phyloP scores from a whole-genome alignment of 1,284 basidiomycete genomes.

The Irpex sp. region DNA sequence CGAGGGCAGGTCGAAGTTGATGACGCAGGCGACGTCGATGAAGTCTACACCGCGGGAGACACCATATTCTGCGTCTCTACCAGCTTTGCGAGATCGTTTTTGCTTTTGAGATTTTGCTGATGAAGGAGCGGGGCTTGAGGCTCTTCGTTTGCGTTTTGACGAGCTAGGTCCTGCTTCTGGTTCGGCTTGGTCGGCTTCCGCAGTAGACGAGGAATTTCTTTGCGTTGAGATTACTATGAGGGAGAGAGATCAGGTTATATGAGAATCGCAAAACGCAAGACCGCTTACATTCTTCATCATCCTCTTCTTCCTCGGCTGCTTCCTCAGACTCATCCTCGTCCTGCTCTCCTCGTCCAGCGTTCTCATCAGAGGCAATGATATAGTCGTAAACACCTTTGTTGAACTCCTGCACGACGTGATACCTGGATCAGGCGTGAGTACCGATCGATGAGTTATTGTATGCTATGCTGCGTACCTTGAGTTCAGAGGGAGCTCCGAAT shows the following conservation, averaged over 20 bases:
- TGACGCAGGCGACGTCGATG: conserved; percentile 92
- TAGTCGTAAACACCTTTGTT: conserved; percentile 99
- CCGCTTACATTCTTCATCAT: conserved; percentile 38
- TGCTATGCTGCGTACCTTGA: conserved; percentile 52
- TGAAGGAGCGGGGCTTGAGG: conserved; percentile 5
- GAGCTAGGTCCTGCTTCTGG: conserved; percentile 15
- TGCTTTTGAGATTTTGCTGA: conserved; percentile 28
- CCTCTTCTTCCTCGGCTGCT: conserved; percentile 30
- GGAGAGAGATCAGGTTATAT: neutral
- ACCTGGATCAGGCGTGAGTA: conserved; percentile 41
- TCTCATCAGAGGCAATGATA: conserved; percentile 97
- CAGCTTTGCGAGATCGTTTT: conserved; percentile 22
- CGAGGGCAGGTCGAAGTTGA: conserved; percentile 96
- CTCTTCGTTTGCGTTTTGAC: conserved; percentile 16
- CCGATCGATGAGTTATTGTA: conserved; percentile 1
- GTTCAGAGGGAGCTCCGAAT: conserved; percentile 93
- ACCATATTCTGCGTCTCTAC: conserved; percentile 77
- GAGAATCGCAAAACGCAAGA: neutral
- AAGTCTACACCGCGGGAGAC: conserved; percentile 98
- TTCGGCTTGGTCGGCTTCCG: conserved; percentile 12
- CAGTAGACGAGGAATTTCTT: conserved; percentile 30
- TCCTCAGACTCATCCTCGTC: conserved; percentile 40
- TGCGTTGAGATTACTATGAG: conserved; percentile 50
- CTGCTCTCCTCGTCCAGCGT: conserved; percentile 47
- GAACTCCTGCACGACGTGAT: conserved; percentile 98